A percentile compares a stretch with the other conserved stretches of the same genome.
phyloP scores from a whole-genome alignment of 225 moss, liverwort and hornwort genomes.

The Anthoceros angustus region DNA sequence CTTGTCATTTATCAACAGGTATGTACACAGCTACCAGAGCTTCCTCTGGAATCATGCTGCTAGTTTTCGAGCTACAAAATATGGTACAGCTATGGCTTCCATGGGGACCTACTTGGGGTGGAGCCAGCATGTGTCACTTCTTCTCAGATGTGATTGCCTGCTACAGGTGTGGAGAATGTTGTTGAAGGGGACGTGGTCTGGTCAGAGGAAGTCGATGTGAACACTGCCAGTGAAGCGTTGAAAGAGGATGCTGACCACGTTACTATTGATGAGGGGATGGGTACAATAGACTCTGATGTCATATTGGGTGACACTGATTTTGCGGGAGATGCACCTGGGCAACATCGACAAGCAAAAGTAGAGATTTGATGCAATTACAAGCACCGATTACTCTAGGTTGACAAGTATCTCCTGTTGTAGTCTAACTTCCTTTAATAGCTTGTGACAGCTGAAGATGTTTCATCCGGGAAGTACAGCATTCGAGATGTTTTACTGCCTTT shows the following conservation, averaged over 20 bases:
- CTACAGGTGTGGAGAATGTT: slow-evolving; percentile 55
- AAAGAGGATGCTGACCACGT: too few relatives aligned
- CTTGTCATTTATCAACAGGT: slow-evolving; percentile 33
- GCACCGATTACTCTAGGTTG: too few relatives aligned
- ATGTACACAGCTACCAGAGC: slow-evolving; percentile 99
- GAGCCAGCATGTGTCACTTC: too few relatives aligned
- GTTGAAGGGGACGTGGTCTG: slow-evolving; percentile 82
- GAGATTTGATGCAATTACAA: too few relatives aligned
- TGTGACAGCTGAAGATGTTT: slow-evolving; percentile 65
- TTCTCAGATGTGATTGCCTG: too few relatives aligned
- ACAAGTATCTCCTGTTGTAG: too few relatives aligned
- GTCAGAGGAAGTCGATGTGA: slow-evolving; percentile 31
- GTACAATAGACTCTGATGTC: slow-evolving; percentile 6
- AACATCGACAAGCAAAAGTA: slow-evolving; percentile 58
- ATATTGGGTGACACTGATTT: slow-evolving; percentile 12
- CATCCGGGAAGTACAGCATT: slow-evolving; percentile 46
- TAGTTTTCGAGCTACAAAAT: slow-evolving; percentile 50
- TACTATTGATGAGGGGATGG: slow-evolving; percentile 9
- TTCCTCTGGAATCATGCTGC: slow-evolving; percentile 94
- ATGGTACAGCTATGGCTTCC: slow-evolving; percentile 35
- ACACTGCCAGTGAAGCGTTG: slow-evolving; percentile 14
- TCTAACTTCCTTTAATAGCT: slow-evolving; percentile 30
- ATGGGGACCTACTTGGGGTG: background rate
- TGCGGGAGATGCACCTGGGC: slow-evolving; percentile 32
- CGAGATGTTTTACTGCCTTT: slow-evolving; percentile 79